Evolutionary conservation across 2,329 filamentous ascomycete species (phyloP).

Genomic region (Cylindrodendrum hubeiense): DNA sequence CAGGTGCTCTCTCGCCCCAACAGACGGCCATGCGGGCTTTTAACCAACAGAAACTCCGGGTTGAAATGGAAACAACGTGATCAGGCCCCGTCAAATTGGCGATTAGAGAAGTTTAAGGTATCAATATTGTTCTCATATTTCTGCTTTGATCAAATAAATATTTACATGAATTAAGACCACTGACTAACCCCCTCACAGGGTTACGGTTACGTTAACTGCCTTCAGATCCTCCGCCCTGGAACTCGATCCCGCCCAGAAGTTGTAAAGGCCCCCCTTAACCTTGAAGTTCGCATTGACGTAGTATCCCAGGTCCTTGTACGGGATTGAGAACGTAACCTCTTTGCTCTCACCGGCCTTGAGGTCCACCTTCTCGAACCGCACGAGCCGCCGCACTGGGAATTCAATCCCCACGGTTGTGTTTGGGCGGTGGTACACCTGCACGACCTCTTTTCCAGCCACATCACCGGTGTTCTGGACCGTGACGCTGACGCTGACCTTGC

Average conservation of each 20-base stretch:
- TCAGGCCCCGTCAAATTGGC: neutral
- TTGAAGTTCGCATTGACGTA: slow-evolving; percentile 42
- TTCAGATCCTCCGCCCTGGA: slow-evolving; percentile 39
- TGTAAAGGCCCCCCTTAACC: slow-evolving; percentile 42
- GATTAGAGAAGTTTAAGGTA: neutral
- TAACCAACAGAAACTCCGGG: neutral
- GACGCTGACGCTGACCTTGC: slow-evolving; percentile 59
- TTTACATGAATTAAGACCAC: slow-evolving; percentile 5
- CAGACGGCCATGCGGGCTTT: neutral
- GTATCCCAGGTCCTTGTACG: slow-evolving; percentile 45
- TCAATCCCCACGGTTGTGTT: slow-evolving; percentile 62
- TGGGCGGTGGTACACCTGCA: slow-evolving; percentile 65
- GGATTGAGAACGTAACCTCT: slow-evolving; percentile 49
- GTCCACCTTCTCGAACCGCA: slow-evolving; percentile 71
- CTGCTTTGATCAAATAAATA: neutral
- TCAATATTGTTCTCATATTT: neutral
- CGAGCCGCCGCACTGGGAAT: slow-evolving; percentile 67
- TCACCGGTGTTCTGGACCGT: slow-evolving; percentile 69
- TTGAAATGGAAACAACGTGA: neutral
- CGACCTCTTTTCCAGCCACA: slow-evolving; percentile 61
- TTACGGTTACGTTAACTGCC: slow-evolving; percentile 31
- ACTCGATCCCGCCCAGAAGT: slow-evolving; percentile 47
- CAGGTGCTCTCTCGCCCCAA: neutral
- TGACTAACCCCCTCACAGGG: neutral
- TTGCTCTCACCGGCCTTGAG: slow-evolving; percentile 65